A percentile compares a stretch with the other conserved stretches of the same genome.
Conservation (phyloP, 768 basidiomycete genomes). For the Phaeotremella fagi region DNA sequence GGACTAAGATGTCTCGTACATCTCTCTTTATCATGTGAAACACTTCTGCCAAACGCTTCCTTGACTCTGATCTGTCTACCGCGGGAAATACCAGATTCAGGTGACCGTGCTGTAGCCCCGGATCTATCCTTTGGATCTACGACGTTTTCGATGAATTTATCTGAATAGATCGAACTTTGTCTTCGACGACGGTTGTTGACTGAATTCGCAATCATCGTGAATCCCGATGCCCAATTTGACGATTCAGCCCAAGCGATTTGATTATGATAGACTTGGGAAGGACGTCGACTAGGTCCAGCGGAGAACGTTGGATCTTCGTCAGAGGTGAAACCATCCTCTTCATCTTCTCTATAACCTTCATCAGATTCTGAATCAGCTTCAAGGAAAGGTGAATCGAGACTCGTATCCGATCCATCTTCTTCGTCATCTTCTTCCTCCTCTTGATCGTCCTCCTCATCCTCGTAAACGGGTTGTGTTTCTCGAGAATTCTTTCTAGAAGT, state of each 20-base stretch:
- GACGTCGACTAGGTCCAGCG: background rate
- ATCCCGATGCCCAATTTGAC: background rate
- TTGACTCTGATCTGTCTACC: slow-evolving; percentile 6
- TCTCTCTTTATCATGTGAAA: background rate
- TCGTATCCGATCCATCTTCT: slow-evolving; percentile 7
- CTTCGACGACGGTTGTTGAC: background rate
- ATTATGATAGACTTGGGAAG: background rate
- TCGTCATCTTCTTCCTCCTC: background rate
- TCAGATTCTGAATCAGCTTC: slow-evolving; percentile 1
- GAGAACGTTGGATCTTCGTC: slow-evolving; percentile 3
- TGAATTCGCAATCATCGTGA: background rate
- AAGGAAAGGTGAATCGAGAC: slow-evolving; percentile 1
- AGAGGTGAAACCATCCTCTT: slow-evolving; percentile 13
- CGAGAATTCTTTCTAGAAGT: background rate
- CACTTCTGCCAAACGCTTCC: background rate
- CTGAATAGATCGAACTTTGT: background rate
- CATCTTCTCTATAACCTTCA: slow-evolving; percentile 12
- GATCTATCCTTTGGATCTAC: no score
- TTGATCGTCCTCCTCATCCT: slow-evolving; percentile 1
- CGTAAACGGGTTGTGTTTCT: background rate
- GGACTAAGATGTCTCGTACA: slow-evolving; percentile 6
- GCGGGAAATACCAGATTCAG: slow-evolving; percentile 1
- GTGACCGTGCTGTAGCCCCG: no score
- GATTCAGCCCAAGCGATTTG: background rate
- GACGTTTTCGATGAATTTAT: background rate